Base-by-base conservation (phyloP, 2,329 filamentous ascomycete species). In the Cordyceps fumosorosea region DNA sequence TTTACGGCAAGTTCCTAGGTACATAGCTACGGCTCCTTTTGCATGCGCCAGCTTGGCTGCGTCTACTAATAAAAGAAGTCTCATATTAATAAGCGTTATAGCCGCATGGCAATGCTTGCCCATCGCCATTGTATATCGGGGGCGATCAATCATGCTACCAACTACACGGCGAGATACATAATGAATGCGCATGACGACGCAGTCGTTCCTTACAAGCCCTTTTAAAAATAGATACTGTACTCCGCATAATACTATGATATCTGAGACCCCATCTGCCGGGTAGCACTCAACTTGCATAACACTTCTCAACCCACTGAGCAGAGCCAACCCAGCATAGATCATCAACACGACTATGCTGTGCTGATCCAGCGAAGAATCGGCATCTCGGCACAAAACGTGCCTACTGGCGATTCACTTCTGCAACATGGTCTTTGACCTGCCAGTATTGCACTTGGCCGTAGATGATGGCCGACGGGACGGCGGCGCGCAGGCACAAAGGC, bases 371-470 rank as follows among this genome's bases (percentile, higher is more conserved):
- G 87, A 69, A 87, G 78, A 51, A 83, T 82, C 6, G 90, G 90
- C 67, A 84, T 84, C 63, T 79, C 80, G 67, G 83, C 83, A 60
- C 90, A 89, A 67, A 91, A 89, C 70, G 93, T 89, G 86, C 85
- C 90, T 90, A 93, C 59, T 84, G 82, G 70, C 89, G 87, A 68
- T 81, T 80, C 60, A 81, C 86, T 66, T 90, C 85, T 64, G 80
- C 78, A 63, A 87, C 75, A 73, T 91, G 89, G 69, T 87, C 87
- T 80, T 87, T 90, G 70, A 95, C 76, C 73, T 89, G 88, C 59
- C 93, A 89, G 63, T 82, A 82, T 62, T 88, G 88, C 59, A 90
- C 84, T 81, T 90, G 90, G 81, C 90, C 91, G 81, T 88, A 90
- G 67, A 91, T 77, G 78, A 95, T 89, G 70, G 90, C 90, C 65